Base-by-base conservation (phyloP, 768 basidiomycete genomes). In the Clavulina sp. region DNA sequence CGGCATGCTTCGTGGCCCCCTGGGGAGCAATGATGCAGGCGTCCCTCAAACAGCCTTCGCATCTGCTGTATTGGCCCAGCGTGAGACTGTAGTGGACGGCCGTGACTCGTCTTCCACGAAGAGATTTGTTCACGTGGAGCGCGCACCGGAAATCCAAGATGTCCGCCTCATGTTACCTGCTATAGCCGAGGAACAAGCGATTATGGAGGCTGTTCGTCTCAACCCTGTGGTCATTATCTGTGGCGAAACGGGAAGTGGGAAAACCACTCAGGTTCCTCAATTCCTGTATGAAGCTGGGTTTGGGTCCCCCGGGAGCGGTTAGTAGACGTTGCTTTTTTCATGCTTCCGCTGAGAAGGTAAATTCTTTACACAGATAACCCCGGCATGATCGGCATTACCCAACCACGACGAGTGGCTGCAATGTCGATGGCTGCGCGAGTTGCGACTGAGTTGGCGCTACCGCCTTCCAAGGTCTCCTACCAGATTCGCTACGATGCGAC, bases 241-340 rank as follows among this genome's bases (percentile, higher is more conserved):
- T 55, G 81, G 95, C 64, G 93, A 99, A 70, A 99, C 95, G 16
- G 95, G 95, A 47, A 92, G 87, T 61, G 95, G 95, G 43, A 99
- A 97, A 68, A 97, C 95, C 1, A 99, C 95, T 0, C 95, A 97
- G 64, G 80, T 97, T 4, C 95, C 95, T 7, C 95, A 97, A 63
- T 96, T 97, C 66, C 70, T 99, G n/a, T 96, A 82, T 55, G 95
- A 99, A 64, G 87, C 85, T 21, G 95, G 95, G 0, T 97, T 92
- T 62, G 95, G 93, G 1, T 75, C 76, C 44, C 71, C 78, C 5
- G 78, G 72, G 16, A 85, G 84, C 60, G 87, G 91, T 92, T 62
- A 52, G 74, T 64, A 57, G 89, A 62, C 51, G 73, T 63, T 57
- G 50, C 29, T 30, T 18, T 40, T 19, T n/a, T 23, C 54, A 49